Base-by-base conservation (phyloP, 371 early-diverging fungal species). In the Mortierella sp. region DNA sequence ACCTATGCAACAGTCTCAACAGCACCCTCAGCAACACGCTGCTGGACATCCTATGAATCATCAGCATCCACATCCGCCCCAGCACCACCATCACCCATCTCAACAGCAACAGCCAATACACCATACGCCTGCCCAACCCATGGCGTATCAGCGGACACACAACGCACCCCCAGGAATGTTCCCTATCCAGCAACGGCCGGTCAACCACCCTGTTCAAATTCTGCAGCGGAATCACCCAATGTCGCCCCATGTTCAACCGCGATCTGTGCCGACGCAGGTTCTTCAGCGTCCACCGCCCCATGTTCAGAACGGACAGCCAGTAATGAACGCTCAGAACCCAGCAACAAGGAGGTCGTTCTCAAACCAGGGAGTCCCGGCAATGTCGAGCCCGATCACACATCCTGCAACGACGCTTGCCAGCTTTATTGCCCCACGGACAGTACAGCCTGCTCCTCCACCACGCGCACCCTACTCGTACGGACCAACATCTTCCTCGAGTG, bases 191-290 rank as follows among this genome's bases (percentile, higher is more conserved):
- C 79, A 69, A 14, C 72, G 79, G 24, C 70, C 73, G 14, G 22
- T 65, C 39, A 69, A 77, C 44, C 82, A 77, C 31, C 84, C 84
- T 34, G 79, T 83, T 19, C 84, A 83, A 58, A 83, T 83, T 69
- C 50, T 83, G 72, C 84, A 83, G 9, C 64, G 84, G 40, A 70
- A 75, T 6, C 84, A 78, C 61, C 68, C 73, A 22, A 66, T 76
- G 73, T 67, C 72, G 26, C 79, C 84, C 11, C 84, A 83, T 48
- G 71, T 47, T 26, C 84, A 83, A 34, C 66, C 71, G 24, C 75
- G 79, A 31, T 73, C 79, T 22, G 84, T 79, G 4, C 84, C 84
- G 5, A 83, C 79, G 14, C 84, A 83, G 39, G 84, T 83, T 11
- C 76, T 83, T 10, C 84, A 83, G 64, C 75, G 84, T 24, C 84